Base-by-base conservation (phyloP, 352 stramenopile genomes). In the Globisporangium apiculatum region DNA sequence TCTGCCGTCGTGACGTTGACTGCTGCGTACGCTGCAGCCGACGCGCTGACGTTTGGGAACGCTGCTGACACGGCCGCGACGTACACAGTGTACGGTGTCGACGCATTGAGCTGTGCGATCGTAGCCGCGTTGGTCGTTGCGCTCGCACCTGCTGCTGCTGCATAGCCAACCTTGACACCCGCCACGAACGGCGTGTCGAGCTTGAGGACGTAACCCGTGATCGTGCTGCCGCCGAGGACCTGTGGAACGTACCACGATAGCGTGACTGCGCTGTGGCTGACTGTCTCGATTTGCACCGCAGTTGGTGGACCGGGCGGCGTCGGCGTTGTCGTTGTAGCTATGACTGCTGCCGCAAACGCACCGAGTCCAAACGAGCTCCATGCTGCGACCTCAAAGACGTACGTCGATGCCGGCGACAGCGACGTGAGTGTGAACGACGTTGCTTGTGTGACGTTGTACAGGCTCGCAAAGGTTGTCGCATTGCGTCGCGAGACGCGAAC, bases 301-400 rank as follows among this genome's bases (percentile, higher is more conserved):
- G 59, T 58, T 0, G 78, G 73, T 0, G 54, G 17, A 31, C 65
- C 72, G 14, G 76, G 68, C 35, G 48, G 52, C 5, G 76, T 71
- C 4, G 66, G n/a, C 5, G 55, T 48, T 0, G 40, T 83, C 12
- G 79, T 89, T 12, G 55, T 55, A 0, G 69, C 62, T 3, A 64
- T 58, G 3, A 70, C 15, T 0, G 36, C 15, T 45, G 53, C 38
- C 0, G 72, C 69, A 45, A 72, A 87, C 14, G 66, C 41, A 0
- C 79, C 76, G 4, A 66, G 15, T 3, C 79, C 79, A 43, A 77
- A 83, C 5, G 1, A 4, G 50, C 78, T 89, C 76, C 75, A 87
- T 35, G 67, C 66, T 14, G 73, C 72, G 5, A 87, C 55, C 51
- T 82, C 54, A 4, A 82, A 48, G 37, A 31, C 40, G 50, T 83